A percentile compares a stretch with the other conserved stretches of the same genome.
These are phyloP conservation scores for Lactarius hengduanensis DNA, from an alignment of 768 basidiomycete genomes.

Conservation along the genomic window DNA sequence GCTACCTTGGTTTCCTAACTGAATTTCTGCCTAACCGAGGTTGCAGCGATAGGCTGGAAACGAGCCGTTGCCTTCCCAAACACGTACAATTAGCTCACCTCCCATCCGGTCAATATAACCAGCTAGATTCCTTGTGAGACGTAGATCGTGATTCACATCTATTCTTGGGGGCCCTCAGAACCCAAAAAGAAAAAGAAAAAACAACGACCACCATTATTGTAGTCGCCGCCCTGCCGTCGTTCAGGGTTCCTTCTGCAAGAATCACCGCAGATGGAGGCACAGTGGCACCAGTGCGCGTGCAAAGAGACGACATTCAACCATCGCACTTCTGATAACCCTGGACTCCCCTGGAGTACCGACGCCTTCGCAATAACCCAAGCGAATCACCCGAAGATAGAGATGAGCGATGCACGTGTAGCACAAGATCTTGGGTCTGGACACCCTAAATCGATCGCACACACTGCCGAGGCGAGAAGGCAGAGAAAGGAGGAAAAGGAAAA, in stretches of 20 bases:
- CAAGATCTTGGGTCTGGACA: background rate
- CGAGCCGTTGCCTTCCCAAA: background rate
- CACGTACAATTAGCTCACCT: background rate
- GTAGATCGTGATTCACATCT: background rate
- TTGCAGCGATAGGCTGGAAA: background rate
- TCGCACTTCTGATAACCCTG: background rate
- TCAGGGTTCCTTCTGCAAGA: background rate
- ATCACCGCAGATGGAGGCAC: background rate
- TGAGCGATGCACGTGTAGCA: background rate
- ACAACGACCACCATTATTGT: background rate
- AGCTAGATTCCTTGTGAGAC: background rate
- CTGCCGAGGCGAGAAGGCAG: background rate
- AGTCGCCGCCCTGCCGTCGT: background rate
- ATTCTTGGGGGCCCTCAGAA: background rate
- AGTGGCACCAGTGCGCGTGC: background rate
- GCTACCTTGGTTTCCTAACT: background rate
- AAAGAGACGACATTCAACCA: background rate
- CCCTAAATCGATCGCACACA: background rate
- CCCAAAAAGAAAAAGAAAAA: background rate
- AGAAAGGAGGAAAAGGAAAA: background rate
- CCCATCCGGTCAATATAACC: background rate
- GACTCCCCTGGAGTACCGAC: background rate
- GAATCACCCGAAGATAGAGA: background rate
- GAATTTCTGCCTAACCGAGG: background rate
- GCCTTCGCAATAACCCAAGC: background rate